Base-by-base conservation (phyloP, 2,329 filamentous ascomycete genomes). In the Incumbomyces lentus region DNA sequence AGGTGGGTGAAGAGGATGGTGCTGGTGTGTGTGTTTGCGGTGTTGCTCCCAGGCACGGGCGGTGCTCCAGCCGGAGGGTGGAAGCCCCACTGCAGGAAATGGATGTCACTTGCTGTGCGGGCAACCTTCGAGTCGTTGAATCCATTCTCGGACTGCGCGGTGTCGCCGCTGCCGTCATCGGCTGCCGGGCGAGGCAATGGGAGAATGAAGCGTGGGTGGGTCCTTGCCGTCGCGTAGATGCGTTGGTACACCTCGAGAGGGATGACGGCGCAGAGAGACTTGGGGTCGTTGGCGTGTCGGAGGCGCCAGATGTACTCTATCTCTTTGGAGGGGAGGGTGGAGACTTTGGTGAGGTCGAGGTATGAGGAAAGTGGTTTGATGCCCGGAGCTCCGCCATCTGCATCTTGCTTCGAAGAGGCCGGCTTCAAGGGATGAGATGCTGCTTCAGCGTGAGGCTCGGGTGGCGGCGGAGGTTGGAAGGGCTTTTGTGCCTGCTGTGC, bases 11-110 rank as follows among this genome's bases (percentile, higher is more conserved):
- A 96, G 30, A 98, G 79, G 5, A 96, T 82, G 0, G 84, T 86
- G 49, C 76, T 78, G 2, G 80, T 82, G 50, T 74, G 68, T 14
- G 73, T 75, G 47, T 69, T 69, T 17, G 66, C 68, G 29, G 68
- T 76, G 5, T 54, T 40, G 14, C 55, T 49, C 1, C 59, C 54
- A 5, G 57, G 51, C 16, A 58, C 60, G 1, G 51, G 40, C 30
- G 51, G 50, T 8, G 52, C 38, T n/a, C 52, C 48, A 4, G 53
- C 51, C 2, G 73, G 70, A 0, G 80, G 74, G 50, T 94, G 89
- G 66, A 95, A 95, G 0, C 84, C 85, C 87, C 93, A 98, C 67
- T 98, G 90, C 52, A 98, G 68, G 65, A 94, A 95, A 67, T 98
- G 92, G 38, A 98, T 88, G 65, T 96, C 92, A 39, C 88, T 86